Base-by-base conservation (phyloP, 2,329 filamentous ascomycete species). In the Ophiocordyceps camponoti-leonardi region DNA sequence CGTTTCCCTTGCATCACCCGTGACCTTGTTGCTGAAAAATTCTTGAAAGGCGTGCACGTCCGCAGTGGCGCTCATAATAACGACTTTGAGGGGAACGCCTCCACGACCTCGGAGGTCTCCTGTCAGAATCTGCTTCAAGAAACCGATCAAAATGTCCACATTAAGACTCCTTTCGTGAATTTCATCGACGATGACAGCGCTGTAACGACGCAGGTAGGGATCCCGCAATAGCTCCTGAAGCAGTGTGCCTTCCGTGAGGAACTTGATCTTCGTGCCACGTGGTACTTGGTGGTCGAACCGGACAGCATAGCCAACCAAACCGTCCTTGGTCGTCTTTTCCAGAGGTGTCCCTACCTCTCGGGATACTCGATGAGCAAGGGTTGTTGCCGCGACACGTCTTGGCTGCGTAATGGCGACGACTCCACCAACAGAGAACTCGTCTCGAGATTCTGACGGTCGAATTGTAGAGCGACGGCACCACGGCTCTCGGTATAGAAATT, bases 1-100 rank as follows among this genome's bases (percentile, higher is more conserved):
- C 4, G 12, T 3, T 11, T 5, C 20, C 26, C 2, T 35, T 28
- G 6, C 22, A 30, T 40, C 18, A 1, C 49, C 45, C 44, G 52
- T 18, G 44, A 43, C 11, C 10, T 13, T 23, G 20, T 40, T 6
- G 20, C 42, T 16, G 65, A 96, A 95, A 60, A 94, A 96, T 0
- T 68, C 67, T 41, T 77, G 71, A 30, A 96, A 77, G 46, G 74
- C 77, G 49, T 90, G 81, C 47, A 94, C 79, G 60, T 96, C 86
- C 35, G 87, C 86, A 7, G 92, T 98, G 44, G 92, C 92, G 71
- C 88, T 95, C 92, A 98, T 98, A 57, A 96, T 77, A 31, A 94
- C 76, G 4, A 96, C 79, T 60, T 94, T 96, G 46, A 98, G 66
- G 1, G 83, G 80, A 28, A 82, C 67, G 6, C 83, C 83, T 8